phyloP scores from a whole-genome alignment of 371 early-diverging fungal genomes.

The Actinomucor elegans region DNA sequence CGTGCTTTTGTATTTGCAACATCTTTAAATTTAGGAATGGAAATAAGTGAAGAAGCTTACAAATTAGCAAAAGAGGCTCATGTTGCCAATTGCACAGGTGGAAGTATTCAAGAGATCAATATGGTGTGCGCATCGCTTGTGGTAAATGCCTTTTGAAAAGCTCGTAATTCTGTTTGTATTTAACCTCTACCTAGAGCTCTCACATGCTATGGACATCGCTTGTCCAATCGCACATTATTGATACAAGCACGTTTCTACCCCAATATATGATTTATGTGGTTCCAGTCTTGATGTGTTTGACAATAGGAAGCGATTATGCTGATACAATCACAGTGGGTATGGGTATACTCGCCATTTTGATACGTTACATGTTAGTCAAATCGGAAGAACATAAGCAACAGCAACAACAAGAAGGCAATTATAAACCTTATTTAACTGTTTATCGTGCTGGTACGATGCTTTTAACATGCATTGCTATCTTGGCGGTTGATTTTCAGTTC shows the following conservation, averaged over 20 bases:
- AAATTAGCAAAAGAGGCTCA: constrained; percentile 69
- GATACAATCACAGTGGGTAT: constrained; percentile 20
- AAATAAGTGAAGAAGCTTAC: constrained; percentile 37
- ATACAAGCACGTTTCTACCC: constrained; percentile 15
- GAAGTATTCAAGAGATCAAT: constrained; percentile 62
- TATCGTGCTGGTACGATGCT: constrained; percentile 82
- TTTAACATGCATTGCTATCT: constrained; percentile 78
- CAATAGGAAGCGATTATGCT: constrained; percentile 37
- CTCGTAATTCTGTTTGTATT: too few species aligned
- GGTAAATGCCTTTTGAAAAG: too few species aligned
- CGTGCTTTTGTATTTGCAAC: not conserved
- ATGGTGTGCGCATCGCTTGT: constrained; percentile 52
- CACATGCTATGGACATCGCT: constrained; percentile 29
- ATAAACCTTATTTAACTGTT: constrained; percentile 58
- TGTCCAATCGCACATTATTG: constrained; percentile 6
- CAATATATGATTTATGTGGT: constrained; percentile 37
- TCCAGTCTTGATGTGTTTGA: constrained; percentile 28
- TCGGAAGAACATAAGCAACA: constrained; percentile 13
- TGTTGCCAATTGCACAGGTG: constrained; percentile 71
- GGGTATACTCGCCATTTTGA: constrained; percentile 2
- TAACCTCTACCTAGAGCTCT: constrained; percentile 21
- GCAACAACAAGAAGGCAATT: constrained; percentile 7
- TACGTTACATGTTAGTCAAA: not conserved
- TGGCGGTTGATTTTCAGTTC: constrained; percentile 95
- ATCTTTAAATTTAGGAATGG: not conserved